Percentiles rank a stretch among this genome's conserved stretches.
phyloP scores from a whole-genome alignment of 208 protist genomes.

The Leishmania mexicana region DNA sequence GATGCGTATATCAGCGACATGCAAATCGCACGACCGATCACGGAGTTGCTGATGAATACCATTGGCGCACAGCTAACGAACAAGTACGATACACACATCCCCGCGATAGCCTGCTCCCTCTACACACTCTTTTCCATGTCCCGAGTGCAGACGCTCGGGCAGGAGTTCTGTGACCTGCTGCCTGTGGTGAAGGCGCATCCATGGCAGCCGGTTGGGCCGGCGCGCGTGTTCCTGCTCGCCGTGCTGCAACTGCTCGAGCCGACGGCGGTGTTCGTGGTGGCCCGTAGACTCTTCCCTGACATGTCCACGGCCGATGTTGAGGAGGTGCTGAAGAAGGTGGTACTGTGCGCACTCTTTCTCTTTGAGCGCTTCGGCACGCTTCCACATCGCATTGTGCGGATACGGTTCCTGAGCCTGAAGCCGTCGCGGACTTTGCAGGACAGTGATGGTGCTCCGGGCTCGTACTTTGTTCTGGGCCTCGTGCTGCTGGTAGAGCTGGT shows the following conservation, averaged over 20 bases:
- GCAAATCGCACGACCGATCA: slow-evolving; percentile 61
- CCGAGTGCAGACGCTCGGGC: slow-evolving; percentile 72
- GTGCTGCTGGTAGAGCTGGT: slow-evolving; percentile 75
- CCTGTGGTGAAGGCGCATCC: slow-evolving; percentile 51
- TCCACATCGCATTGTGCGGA: slow-evolving; percentile 57
- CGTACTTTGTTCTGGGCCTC: slow-evolving; percentile 73
- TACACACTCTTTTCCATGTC: slow-evolving; percentile 78
- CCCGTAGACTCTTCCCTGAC: slow-evolving; percentile 59
- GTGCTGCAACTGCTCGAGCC: slow-evolving; percentile 65
- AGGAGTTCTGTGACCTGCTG: slow-evolving; percentile 89
- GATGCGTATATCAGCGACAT: slow-evolving; percentile 77
- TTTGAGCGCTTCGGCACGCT: slow-evolving; percentile 83
- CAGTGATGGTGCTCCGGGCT: slow-evolving; percentile 61
- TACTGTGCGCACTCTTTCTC: slow-evolving; percentile 69
- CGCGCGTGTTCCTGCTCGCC: slow-evolving; percentile 58
- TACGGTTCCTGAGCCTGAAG: slow-evolving; percentile 79
- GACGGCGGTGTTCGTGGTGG: slow-evolving; percentile 46
- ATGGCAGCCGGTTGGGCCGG: slow-evolving; percentile 46
- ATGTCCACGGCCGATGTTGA: slow-evolving; percentile 69
- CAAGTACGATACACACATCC: slow-evolving; percentile 66
- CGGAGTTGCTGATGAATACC: slow-evolving; percentile 66
- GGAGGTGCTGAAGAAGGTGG: slow-evolving; percentile 46
- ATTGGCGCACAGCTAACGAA: slow-evolving; percentile 84
- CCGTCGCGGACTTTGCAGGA: slow-evolving; percentile 51
- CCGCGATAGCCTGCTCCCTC: slow-evolving; percentile 46